Conservation (phyloP, 257 asterid genomes). For the Capsicum pubescens region DNA sequence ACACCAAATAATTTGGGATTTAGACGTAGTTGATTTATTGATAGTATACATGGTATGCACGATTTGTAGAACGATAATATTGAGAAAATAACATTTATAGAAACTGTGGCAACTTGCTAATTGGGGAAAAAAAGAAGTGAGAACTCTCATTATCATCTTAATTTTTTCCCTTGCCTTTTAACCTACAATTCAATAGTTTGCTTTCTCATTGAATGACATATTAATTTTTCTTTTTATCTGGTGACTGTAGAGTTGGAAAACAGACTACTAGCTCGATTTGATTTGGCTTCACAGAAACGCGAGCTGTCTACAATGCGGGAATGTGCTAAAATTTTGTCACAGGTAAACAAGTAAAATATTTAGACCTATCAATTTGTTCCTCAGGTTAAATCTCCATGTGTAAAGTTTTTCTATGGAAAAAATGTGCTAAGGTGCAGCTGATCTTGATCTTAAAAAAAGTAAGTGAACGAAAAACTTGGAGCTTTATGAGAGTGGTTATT, state of each 20-base stretch:
- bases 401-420: background rate
- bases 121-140: background rate
- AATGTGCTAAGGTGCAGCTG: background rate
- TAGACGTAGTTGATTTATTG: background rate
- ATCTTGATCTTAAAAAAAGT: background rate
- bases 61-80: background rate
- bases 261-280: conserved; percentile 88
- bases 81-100: conserved; percentile 7
- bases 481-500: conserved; percentile 12
- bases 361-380: conserved; percentile 12
- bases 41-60: background rate
- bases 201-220: conserved; percentile 19
- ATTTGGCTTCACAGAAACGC: conserved; percentile 88
- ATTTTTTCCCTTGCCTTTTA: background rate
- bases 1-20: background rate
- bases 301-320: conserved; percentile 96
- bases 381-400: background rate
- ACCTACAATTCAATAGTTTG: conserved; percentile 6
- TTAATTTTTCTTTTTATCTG: conserved; percentile 29
- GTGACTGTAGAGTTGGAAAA: conserved; percentile 86
- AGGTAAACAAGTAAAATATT: conserved; percentile 49
- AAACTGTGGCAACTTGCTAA: background rate
- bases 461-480: background rate
- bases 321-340: conserved; percentile 96
- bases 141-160: background rate